These are phyloP conservation scores for Pueraria montana DNA, from an alignment of 306 rosid species.

Conservation along the genomic window DNA sequence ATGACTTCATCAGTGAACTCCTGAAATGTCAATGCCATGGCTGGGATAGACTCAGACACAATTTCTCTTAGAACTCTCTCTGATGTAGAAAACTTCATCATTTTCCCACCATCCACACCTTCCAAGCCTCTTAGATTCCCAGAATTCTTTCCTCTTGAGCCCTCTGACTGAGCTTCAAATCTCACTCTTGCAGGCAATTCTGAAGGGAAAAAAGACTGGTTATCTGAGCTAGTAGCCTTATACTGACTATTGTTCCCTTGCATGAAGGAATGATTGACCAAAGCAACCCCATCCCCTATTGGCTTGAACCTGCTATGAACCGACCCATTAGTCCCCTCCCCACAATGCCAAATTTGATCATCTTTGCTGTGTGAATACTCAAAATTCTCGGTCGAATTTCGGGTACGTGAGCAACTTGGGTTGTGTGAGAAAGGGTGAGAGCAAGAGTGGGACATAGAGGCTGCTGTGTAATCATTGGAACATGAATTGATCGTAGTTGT, in stretches of 20 bases:
- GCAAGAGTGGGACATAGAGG: slow-evolving; percentile 76
- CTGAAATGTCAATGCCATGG: slow-evolving; percentile 65
- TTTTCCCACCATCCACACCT: slow-evolving; percentile 63
- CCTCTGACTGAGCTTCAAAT: slow-evolving; percentile 66
- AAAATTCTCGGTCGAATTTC: slow-evolving; percentile 78
- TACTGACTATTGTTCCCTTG: slow-evolving; percentile 66
- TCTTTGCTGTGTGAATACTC: slow-evolving; percentile 75
- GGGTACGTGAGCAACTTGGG: slow-evolving; percentile 83
- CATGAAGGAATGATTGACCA: slow-evolving; percentile 69
- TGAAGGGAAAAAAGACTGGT: slow-evolving; percentile 78
- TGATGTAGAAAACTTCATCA: slow-evolving; percentile 58
- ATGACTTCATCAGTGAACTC: slow-evolving; percentile 72
- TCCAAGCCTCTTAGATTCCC: slow-evolving; percentile 69
- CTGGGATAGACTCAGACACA: slow-evolving; percentile 62
- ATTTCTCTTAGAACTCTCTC: slow-evolving; percentile 69
- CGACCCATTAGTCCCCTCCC: slow-evolving; percentile 92
- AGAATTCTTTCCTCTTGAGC: slow-evolving; percentile 75
- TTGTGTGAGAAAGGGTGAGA: slow-evolving; percentile 80
- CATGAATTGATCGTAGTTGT: slow-evolving; percentile 57
- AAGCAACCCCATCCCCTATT: slow-evolving; percentile 75
- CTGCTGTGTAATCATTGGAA: slow-evolving; percentile 76
- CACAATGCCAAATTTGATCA: slow-evolving; percentile 84
- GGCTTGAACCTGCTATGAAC: slow-evolving; percentile 95
- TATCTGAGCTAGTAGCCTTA: slow-evolving; percentile 70
- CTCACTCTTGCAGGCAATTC: slow-evolving; percentile 79